A percentile compares a stretch with the other conserved stretches of the same genome.
phyloP scores from a whole-genome alignment of 2,329 filamentous ascomycete genomes.

The Alternaria sp. region DNA sequence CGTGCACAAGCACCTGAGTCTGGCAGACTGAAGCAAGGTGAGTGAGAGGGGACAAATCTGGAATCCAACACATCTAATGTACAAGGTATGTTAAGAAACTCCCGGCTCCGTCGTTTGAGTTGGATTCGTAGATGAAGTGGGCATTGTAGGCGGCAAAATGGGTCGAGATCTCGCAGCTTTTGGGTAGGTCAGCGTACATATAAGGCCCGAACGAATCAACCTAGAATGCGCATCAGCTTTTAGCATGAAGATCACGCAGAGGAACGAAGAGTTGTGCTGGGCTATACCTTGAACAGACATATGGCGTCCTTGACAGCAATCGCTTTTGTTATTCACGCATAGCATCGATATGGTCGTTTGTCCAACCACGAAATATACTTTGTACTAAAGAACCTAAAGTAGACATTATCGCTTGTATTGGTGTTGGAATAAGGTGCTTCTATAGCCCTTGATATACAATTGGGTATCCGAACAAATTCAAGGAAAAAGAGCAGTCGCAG shows the following conservation, averaged over 20 bases:
- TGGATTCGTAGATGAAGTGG: neutral
- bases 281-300: neutral
- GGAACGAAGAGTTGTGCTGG: neutral
- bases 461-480: constrained; percentile 19
- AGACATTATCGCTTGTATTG: constrained; percentile 4
- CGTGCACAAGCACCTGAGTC: neutral
- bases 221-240: neutral
- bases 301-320: neutral
- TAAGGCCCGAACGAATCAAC: neutral
- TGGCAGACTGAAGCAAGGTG: neutral
- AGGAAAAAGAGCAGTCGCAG: neutral
- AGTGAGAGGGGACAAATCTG: neutral
- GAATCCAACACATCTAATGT: neutral
- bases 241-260: neutral
- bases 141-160: neutral
- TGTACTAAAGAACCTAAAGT: neutral
- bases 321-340: neutral
- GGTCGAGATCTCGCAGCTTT: neutral
- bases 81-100: neutral
- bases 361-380: neutral
- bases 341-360: neutral
- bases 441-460: constrained; percentile 5
- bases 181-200: neutral
- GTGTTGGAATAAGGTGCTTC: neutral
- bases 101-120: neutral